Evolutionary conservation across 371 early-diverging fungal species (phyloP).

Genomic region (Apophysomyces ossiformis): DNA sequence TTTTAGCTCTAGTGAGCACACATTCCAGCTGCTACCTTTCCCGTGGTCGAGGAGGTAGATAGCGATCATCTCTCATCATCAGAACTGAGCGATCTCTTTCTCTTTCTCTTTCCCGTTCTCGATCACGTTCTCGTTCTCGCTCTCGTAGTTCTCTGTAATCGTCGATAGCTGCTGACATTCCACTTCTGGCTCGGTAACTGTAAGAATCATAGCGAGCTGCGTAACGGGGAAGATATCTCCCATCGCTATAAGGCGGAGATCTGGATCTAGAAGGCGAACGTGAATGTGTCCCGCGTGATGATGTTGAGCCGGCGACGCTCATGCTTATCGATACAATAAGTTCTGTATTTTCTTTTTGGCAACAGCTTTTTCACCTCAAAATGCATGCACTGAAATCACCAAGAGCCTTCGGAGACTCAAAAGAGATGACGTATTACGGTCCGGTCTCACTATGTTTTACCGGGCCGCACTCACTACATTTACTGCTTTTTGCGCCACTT

Average conservation of each 20-base stretch:
- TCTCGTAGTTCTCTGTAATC: conserved; percentile 57
- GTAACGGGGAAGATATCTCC: conserved; percentile 46
- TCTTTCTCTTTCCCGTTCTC: conserved; percentile 50
- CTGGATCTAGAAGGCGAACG: conserved; percentile 54
- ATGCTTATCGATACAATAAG: conserved; percentile 17
- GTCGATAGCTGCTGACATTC: conserved; percentile 47
- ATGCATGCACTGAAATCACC: too few relatives aligned
- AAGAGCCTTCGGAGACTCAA: too few relatives aligned
- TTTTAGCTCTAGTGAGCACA: neutral
- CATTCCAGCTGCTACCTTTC: conserved; percentile 32
- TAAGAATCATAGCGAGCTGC: conserved; percentile 44
- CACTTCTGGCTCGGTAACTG: conserved; percentile 41
- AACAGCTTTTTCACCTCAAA: too few relatives aligned
- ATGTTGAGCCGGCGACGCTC: conserved; percentile 59
- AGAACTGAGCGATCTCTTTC: conserved; percentile 41
- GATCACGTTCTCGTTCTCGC: conserved; percentile 54
- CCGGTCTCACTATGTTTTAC: too few relatives aligned
- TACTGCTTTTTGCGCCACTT: too few relatives aligned
- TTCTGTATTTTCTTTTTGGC: too few relatives aligned
- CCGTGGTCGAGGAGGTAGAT: conserved; percentile 35
- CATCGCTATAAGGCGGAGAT: conserved; percentile 54
- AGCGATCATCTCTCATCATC: conserved; percentile 50
- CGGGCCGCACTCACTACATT: too few relatives aligned
- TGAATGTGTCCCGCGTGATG: conserved; percentile 54
- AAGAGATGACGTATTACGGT: too few relatives aligned